These are phyloP conservation scores for Lagerstroemia fauriei DNA, from an alignment of 441 rosid genomes.

Conservation along the genomic window DNA sequence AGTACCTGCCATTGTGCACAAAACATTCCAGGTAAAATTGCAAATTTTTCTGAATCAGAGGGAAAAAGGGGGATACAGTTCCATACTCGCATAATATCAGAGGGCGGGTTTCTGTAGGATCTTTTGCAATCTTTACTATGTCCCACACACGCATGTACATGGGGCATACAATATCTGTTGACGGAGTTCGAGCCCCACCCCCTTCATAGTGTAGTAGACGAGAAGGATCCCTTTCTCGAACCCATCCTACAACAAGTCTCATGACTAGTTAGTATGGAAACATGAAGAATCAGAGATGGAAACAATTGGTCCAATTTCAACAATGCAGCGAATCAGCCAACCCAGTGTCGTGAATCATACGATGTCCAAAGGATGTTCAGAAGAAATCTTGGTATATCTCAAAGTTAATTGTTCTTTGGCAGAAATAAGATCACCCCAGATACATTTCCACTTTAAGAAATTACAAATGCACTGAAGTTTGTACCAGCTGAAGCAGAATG, in stretches of 20 bases:
- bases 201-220: conserved; percentile 91
- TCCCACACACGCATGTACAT: conserved; percentile 99
- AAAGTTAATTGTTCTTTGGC: background rate
- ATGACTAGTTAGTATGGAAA: conserved; percentile 22
- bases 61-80: background rate
- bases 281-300: conserved; percentile 11
- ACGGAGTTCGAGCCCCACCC: conserved; percentile 87
- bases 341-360: background rate
- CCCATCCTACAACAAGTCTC: conserved; percentile 63
- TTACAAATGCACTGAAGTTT: conserved; percentile 22
- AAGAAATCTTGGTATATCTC: background rate
- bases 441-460: background rate
- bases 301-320: background rate
- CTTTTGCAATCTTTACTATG: conserved; percentile 87
- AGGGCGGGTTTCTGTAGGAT: conserved; percentile 85
- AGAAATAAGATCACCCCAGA: background rate
- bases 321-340: background rate
- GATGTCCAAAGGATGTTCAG: background rate
- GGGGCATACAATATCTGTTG: conserved; percentile 93
- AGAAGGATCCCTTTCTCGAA: conserved; percentile 78
- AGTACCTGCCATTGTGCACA: conserved; percentile 63
- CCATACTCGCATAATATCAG: conserved; percentile 97
- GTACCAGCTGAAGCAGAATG: conserved; percentile 96
- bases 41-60: conserved; percentile 12
- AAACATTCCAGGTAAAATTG: conserved; percentile 4